These are phyloP conservation scores for Gossypium sturtianum DNA, from an alignment of 345 rosid species.

Conservation along the genomic window DNA sequence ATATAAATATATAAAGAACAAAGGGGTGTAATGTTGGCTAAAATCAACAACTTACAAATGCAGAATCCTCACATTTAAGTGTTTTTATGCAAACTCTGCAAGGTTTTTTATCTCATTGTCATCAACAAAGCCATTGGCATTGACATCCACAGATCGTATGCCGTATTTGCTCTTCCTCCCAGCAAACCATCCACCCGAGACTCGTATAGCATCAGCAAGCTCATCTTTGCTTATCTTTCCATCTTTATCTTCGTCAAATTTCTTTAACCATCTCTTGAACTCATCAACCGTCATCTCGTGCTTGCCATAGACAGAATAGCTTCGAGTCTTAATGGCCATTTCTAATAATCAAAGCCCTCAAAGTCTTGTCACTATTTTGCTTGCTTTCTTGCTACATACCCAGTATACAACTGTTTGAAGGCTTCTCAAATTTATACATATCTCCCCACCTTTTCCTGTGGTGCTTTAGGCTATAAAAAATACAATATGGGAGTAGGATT, in stretches of 20 bases:
- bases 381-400: not conserved
- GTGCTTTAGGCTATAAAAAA: not conserved
- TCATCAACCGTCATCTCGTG: conserved; percentile 7
- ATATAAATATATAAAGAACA: not conserved
- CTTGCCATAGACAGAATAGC: conserved; percentile 3
- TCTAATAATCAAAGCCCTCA: not conserved
- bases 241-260: conserved; percentile 6
- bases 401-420: not conserved
- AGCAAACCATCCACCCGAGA: conserved; percentile 7
- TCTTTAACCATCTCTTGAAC: not conserved
- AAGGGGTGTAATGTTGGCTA: not conserved
- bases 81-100: conserved; percentile 15
- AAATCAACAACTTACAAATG: not conserved
- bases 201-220: conserved; percentile 2
- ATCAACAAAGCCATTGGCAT: conserved; percentile 6
- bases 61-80: conserved; percentile 12
- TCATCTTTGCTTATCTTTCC: conserved; percentile 5
- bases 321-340: conserved; percentile 6
- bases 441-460: not conserved
- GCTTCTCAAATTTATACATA: not conserved
- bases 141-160: not conserved
- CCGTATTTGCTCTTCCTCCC: conserved; percentile 6
- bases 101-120: conserved; percentile 18
- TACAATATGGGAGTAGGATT: not conserved
- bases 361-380: not conserved